Conservation (phyloP, 129 eudicot genomes). For the Artemisia annua region DNA sequence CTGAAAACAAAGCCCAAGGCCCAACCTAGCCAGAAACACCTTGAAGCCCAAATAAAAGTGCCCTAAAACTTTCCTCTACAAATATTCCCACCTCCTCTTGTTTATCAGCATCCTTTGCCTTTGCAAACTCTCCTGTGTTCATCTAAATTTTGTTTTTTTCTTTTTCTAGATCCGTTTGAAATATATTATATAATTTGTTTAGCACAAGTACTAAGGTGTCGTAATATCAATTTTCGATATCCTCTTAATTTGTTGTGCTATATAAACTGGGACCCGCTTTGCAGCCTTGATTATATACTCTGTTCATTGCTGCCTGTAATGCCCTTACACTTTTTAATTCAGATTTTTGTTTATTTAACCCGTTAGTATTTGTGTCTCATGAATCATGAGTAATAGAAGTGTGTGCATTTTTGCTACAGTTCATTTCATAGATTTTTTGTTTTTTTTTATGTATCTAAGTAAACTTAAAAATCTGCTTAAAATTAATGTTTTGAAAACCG, state of each 20-base stretch:
- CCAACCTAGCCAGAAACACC: neutral
- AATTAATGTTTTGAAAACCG: no score
- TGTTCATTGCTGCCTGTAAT: slow-evolving; percentile 41
- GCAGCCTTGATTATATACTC: slow-evolving; percentile 32
- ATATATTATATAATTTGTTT: no score
- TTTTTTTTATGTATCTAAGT: no score
- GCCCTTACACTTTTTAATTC: slow-evolving; percentile 23
- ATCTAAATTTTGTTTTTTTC: no score
- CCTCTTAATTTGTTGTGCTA: slow-evolving; percentile 37
- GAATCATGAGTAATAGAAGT: no score
- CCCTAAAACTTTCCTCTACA: neutral
- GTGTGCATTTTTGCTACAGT: neutral
- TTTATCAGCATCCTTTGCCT: neutral
- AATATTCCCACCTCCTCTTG: neutral
- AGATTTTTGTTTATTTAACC: neutral
- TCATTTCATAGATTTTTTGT: no score
- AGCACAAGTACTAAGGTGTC: slow-evolving; percentile 42
- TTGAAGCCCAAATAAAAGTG: neutral
- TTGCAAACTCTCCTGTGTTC: no score
- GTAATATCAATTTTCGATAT: slow-evolving; percentile 26
- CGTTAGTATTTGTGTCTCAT: no score
- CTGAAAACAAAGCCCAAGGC: neutral
- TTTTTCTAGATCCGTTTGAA: no score
- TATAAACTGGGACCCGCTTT: slow-evolving; percentile 43
- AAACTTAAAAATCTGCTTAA: no score